A percentile compares a stretch with the other conserved stretches of the same genome.
These are phyloP conservation scores for Talaromyces sp. DNA, from an alignment of 2,329 filamentous ascomycete species.

Conservation along the genomic window DNA sequence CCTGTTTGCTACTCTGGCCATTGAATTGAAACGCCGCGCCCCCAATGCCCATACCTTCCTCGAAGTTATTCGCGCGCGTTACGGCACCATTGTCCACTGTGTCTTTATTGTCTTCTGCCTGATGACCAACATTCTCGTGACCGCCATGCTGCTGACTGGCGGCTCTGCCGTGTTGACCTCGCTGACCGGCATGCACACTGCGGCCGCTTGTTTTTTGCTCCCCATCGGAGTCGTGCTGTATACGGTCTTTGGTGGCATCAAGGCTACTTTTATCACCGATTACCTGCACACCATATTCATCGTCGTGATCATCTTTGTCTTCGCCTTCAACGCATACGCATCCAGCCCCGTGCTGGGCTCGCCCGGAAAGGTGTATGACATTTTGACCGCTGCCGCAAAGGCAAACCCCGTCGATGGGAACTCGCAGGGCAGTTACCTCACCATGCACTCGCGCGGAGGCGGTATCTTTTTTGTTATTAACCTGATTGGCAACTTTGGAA, in stretches of 20 bases:
- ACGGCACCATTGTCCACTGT: conserved; percentile 66
- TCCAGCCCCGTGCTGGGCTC: conserved; percentile 68
- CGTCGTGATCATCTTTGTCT: conserved; percentile 78
- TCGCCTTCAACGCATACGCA: conserved; percentile 76
- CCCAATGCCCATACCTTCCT: conserved; percentile 84
- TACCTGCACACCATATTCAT: conserved; percentile 74
- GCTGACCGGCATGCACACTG: conserved; percentile 68
- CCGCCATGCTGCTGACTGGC: conserved; percentile 81
- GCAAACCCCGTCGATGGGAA: conserved; percentile 75
- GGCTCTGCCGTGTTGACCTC: conserved; percentile 69
- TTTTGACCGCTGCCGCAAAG: conserved; percentile 63
- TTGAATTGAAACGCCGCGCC: conserved; percentile 79
- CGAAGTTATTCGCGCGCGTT: conserved; percentile 76
- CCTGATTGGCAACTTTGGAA: conserved; percentile 76
- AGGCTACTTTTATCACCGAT: conserved; percentile 81
- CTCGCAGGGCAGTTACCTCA: conserved; percentile 74
- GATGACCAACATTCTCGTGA: conserved; percentile 81
- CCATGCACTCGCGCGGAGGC: conserved; percentile 75
- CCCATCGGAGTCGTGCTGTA: conserved; percentile 78
- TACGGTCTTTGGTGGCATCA: conserved; percentile 70
- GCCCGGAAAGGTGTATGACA: conserved; percentile 71
- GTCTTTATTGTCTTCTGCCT: conserved; percentile 79
- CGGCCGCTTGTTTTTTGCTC: conserved; percentile 77
- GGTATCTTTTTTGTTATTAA: conserved; percentile 91
- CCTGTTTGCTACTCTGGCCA: conserved; percentile 83